Base-by-base conservation (phyloP, 2,329 filamentous ascomycete genomes). In the Colletotrichum sp. region DNA sequence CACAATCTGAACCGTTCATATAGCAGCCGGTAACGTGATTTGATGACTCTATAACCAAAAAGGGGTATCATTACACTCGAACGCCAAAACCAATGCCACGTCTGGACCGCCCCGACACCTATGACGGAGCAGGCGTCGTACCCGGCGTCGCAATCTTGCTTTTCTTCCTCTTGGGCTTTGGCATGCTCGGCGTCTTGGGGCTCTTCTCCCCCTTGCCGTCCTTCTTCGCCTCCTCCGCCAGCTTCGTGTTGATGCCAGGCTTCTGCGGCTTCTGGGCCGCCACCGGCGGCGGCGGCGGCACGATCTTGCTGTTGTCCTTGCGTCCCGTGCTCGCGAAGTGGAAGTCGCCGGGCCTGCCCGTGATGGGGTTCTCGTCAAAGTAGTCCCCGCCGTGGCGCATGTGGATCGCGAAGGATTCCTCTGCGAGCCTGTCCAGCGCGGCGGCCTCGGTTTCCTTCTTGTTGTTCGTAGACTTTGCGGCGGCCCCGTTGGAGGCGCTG, bases 311-410 rank as follows among this genome's bases (percentile, higher is more conserved):
- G 13, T 63, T 70, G 69, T 85, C 82, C 80, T 90, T 90, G 70
- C 91, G 88, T 2, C 92, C 92, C 0, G 91, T 93, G 9, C 90
- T 92, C 10, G 90, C 89, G 13, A 93, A 87, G 78, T 93, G 91
- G 82, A 93, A 94, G 70, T 92, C 91, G 66, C 92, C 92, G 1
- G 92, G 92, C 34, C 89, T 88, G 65, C 92, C 92, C 1, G 91
- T 93, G 79, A 94, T 93, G 57, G 92, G 91, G 78, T 93, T 93
- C 82, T 93, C 91, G 82, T 94, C 91, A 83, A 93, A 90, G 81
- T 92, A 93, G 78, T 93, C 92, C 65, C 91, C 89, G 48, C 91
- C 92, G 78, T 90, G 91, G 77, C 87, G 88, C 83, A 91, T 86
- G 78, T 92, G 90, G 55, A 91, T 86, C 78, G 86, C 83, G 77